Conservation (phyloP, 129 eudicot genomes). For the Chrysanthemum lavandulifolium region DNA sequence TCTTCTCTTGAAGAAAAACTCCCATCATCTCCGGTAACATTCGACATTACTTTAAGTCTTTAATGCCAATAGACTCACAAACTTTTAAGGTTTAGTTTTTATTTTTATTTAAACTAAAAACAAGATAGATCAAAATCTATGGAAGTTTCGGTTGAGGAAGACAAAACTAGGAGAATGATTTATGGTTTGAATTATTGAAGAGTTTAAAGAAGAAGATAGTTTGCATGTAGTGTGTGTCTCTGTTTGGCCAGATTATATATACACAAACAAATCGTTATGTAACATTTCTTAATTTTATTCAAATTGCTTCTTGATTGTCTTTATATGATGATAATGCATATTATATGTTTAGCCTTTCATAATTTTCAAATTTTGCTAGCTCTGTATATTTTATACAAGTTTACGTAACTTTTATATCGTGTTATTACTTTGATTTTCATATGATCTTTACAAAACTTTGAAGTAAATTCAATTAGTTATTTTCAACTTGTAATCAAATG, state of each 20-base stretch:
- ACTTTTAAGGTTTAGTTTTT: slow-evolving; percentile 4
- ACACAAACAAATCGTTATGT: slow-evolving; percentile 4
- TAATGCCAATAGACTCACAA: not conserved
- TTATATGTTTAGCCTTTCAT: no score
- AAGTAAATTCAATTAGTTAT: no score
- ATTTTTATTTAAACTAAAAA: not conserved
- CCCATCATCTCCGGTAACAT: slow-evolving; percentile 67
- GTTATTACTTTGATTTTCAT: no score
- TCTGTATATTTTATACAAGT: not conserved
- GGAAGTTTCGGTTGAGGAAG: slow-evolving; percentile 13
- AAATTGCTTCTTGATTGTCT: slow-evolving; percentile 8
- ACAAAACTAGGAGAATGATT: slow-evolving; percentile 28
- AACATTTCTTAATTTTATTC: not conserved
- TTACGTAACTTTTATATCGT: not conserved
- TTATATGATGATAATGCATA: slow-evolving; percentile 4
- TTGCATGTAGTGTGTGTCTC: slow-evolving; percentile 40
- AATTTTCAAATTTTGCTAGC: no score
- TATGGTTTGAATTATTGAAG: slow-evolving; percentile 32
- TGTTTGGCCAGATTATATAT: slow-evolving; percentile 36
- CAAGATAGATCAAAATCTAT: slow-evolving; percentile 19
- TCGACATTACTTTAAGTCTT: slow-evolving; percentile 36
- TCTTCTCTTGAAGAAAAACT: slow-evolving; percentile 64
- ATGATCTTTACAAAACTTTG: no score
- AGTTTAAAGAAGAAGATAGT: slow-evolving; percentile 23
- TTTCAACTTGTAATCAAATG: no score